These are phyloP conservation scores for Eleusine coracana DNA, from an alignment of 176 grass and related monocot species.

Conservation along the genomic window DNA sequence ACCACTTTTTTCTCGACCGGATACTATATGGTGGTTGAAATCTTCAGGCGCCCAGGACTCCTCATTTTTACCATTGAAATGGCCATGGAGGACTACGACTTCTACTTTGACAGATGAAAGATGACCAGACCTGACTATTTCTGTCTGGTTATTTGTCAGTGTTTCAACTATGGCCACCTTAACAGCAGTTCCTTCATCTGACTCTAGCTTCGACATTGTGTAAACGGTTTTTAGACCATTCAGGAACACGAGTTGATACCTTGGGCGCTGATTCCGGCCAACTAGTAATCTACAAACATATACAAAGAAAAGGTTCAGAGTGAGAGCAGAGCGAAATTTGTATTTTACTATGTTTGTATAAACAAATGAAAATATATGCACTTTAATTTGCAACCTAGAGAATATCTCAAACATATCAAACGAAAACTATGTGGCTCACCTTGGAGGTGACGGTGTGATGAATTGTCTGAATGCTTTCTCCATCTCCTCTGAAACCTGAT, in stretches of 20 bases:
- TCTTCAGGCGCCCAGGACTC: conserved; percentile 57
- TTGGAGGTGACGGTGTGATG: conserved; percentile 42
- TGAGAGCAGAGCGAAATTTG: background rate
- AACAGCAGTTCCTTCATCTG: conserved; percentile 38
- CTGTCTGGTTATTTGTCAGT: conserved; percentile 13
- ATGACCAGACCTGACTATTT: conserved; percentile 37
- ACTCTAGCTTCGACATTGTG: conserved; percentile 53
- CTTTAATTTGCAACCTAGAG: background rate
- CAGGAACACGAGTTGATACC: conserved; percentile 45
- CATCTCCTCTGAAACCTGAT: conserved; percentile 55
- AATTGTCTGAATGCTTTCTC: conserved; percentile 43
- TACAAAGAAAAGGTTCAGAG: background rate
- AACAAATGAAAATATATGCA: conserved; percentile 5
- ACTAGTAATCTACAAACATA: conserved; percentile 40
- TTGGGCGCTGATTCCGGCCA: conserved; percentile 25
- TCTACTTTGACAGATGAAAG: conserved; percentile 57
- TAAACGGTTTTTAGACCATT: conserved; percentile 45
- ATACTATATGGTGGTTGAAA: conserved; percentile 54
- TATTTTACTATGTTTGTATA: background rate
- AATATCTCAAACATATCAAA: background rate
- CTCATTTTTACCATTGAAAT: conserved; percentile 52
- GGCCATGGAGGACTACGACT: conserved; percentile 57
- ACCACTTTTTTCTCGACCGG: conserved; percentile 39
- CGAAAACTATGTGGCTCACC: conserved; percentile 26
- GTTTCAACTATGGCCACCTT: conserved; percentile 53